These are phyloP conservation scores for Solanum pimpinellifolium DNA, from an alignment of 257 asterid species.

Conservation along the genomic window DNA sequence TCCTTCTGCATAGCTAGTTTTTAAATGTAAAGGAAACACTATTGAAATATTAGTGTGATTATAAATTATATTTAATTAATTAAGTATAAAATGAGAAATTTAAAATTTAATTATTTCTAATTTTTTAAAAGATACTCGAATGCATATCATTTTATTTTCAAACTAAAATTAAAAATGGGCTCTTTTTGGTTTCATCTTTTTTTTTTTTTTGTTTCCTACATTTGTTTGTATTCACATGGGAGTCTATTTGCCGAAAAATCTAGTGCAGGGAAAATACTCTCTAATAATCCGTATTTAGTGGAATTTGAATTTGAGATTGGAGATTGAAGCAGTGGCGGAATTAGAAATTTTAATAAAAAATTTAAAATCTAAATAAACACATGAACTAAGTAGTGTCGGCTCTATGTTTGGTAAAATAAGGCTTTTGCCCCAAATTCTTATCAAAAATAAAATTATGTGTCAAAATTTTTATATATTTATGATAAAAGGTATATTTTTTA, in stretches of 20 bases:
- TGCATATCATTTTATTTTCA: not conserved
- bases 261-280: not conserved
- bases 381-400: no score
- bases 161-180: not conserved
- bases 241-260: not conserved
- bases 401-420: no score
- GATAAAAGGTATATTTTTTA: no score
- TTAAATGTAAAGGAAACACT: not conserved
- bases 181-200: not conserved
- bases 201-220: no score
- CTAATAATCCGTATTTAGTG: not conserved
- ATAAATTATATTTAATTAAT: not conserved
- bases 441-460: no score
- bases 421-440: no score
- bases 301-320: no score
- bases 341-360: no score
- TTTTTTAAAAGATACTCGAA: not conserved
- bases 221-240: not conserved
- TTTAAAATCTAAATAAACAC: no score
- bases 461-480: no score
- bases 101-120: not conserved
- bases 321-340: fast-evolving
- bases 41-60: not conserved
- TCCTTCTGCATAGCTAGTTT: not conserved
- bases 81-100: not conserved